Conservation (phyloP, 225 moss, liverwort and hornwort genomes). For the Neckera pumila region DNA sequence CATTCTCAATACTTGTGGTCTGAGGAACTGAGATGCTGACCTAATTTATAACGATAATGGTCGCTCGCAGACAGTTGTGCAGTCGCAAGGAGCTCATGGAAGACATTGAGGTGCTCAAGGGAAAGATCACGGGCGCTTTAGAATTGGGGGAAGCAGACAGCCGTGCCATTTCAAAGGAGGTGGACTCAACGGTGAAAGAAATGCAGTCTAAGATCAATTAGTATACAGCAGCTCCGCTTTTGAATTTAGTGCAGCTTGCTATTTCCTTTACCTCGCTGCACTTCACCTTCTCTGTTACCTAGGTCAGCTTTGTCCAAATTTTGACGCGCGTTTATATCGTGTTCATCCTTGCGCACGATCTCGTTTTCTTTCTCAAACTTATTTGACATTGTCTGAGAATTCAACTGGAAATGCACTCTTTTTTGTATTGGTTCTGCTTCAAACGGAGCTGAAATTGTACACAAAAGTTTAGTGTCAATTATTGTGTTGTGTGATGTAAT, state of each 20-base stretch:
- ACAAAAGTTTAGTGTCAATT: not conserved
- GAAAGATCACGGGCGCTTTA: slow-evolving; percentile 81
- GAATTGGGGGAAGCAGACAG: slow-evolving; percentile 4
- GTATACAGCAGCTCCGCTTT: not conserved
- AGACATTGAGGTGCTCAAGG: slow-evolving; percentile 81
- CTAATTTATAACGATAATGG: too few relatives aligned
- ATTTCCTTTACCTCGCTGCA: not conserved
- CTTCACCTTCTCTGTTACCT: not conserved
- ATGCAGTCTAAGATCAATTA: not conserved
- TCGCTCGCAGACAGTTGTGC: too few relatives aligned
- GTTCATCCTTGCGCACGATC: not conserved
- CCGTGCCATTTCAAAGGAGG: too few relatives aligned
- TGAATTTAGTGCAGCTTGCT: not conserved
- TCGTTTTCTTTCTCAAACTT: not conserved
- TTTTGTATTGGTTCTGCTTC: not conserved
- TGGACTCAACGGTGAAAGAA: not conserved
- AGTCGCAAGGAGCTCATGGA: slow-evolving; percentile 84
- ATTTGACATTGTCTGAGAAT: not conserved
- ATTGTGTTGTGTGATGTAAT: not conserved
- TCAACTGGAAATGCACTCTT: not conserved
- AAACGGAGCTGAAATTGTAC: not conserved
- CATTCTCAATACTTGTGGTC: too few relatives aligned
- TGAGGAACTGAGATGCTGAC: too few relatives aligned
- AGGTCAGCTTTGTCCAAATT: not conserved
- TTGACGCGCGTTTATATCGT: slow-evolving; percentile 15